These are phyloP conservation scores for Aspergillus heteromorphus DNA, from an alignment of 495 filamentous ascomycete species.

Conservation along the genomic window DNA sequence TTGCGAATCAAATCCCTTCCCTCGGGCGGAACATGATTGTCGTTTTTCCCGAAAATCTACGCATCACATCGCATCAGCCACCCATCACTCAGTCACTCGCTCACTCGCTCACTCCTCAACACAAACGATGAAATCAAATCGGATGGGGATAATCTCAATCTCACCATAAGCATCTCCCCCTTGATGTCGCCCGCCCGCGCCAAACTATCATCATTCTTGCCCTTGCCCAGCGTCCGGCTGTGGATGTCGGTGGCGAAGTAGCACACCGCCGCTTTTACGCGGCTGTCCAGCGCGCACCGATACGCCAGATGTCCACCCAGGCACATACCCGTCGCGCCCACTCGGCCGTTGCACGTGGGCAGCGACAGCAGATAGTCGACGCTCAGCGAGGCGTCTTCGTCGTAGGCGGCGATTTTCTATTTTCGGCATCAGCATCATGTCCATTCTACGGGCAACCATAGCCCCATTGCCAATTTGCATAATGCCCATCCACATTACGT, in stretches of 20 bases:
- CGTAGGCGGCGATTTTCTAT: conserved; percentile 79
- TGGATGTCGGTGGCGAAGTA: conserved; percentile 96
- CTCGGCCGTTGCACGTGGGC: conserved; percentile 74
- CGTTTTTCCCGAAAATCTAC: conserved; percentile 76
- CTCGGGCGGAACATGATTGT: conserved; percentile 82
- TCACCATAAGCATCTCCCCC: conserved; percentile 66
- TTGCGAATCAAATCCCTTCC: conserved; percentile 83
- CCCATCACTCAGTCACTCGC: too few relatives aligned
- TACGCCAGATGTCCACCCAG: conserved; percentile 88
- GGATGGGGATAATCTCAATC: conserved; percentile 15
- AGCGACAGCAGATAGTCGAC: conserved; percentile 71
- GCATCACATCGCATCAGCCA: conserved; percentile 9
- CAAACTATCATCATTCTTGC: conserved; percentile 64
- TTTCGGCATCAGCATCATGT: conserved; percentile 7
- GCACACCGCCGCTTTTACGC: conserved; percentile 70
- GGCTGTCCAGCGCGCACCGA: conserved; percentile 71
- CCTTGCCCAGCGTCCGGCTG: conserved; percentile 62
- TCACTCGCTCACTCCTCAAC: too few relatives aligned
- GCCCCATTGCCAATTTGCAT: too few relatives aligned
- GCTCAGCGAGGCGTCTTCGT: conserved; percentile 72
- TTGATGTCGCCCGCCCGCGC: conserved; percentile 65
- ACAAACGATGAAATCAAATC: too few relatives aligned
- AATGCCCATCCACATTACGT: too few relatives aligned
- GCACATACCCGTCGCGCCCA: conserved; percentile 93
- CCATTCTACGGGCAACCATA: too few relatives aligned